Evolutionary conservation across 2,329 filamentous ascomycete species (phyloP).

Genomic region (Fusarium sp.): DNA sequence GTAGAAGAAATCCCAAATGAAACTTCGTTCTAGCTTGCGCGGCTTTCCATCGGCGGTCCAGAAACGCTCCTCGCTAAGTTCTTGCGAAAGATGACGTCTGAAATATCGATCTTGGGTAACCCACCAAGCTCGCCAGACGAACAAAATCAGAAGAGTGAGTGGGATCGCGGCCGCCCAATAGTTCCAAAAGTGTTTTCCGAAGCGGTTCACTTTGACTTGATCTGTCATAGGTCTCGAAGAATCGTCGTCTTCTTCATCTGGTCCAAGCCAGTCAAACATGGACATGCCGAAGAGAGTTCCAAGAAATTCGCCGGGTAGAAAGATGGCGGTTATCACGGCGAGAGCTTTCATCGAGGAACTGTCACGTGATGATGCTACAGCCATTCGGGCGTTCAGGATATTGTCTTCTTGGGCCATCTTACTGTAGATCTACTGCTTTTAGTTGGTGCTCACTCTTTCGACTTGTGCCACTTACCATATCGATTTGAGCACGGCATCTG

Average conservation of each 20-base stretch:
- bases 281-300: slow-evolving; percentile 56
- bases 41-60: slow-evolving; percentile 56
- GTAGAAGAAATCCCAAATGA: slow-evolving; percentile 55
- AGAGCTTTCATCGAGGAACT: slow-evolving; percentile 58
- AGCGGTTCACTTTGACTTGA: slow-evolving; percentile 30
- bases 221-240: not conserved
- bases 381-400: slow-evolving; percentile 53
- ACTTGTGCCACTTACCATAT: slow-evolving; percentile 48
- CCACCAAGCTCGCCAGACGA: slow-evolving; percentile 57
- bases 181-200: slow-evolving; percentile 55
- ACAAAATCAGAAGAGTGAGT: slow-evolving; percentile 52
- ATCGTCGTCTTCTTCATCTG: slow-evolving; percentile 42
- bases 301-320: slow-evolving; percentile 57
- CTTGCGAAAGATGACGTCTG: slow-evolving; percentile 53
- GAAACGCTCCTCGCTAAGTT: slow-evolving; percentile 58
- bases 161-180: slow-evolving; percentile 57
- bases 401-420: slow-evolving; percentile 60
- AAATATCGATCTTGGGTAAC: slow-evolving; percentile 57
- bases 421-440: slow-evolving; percentile 51
- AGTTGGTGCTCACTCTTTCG: not conserved
- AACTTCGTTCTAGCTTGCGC: slow-evolving; percentile 52
- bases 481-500: slow-evolving; percentile 55
- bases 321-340: slow-evolving; percentile 58
- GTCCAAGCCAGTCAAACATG: slow-evolving; percentile 57
- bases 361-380: slow-evolving; percentile 51